Percentiles rank a stretch among this genome's conserved stretches.
phyloP scores from a whole-genome alignment of 805 yeast species.

The Saccharomyces jurei region DNA sequence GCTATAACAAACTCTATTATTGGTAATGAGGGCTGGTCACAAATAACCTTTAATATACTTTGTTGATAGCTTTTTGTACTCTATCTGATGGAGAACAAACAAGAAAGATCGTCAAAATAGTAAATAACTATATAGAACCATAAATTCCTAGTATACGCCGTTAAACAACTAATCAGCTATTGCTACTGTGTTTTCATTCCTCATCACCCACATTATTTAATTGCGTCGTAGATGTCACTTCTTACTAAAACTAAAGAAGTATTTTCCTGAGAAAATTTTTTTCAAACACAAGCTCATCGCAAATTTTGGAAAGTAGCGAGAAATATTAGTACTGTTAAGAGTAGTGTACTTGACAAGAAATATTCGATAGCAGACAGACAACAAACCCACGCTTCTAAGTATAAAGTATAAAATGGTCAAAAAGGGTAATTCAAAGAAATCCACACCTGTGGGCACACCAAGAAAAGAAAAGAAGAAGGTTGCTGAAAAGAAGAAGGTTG shows the following conservation, averaged over 20 bases:
- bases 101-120: not conserved
- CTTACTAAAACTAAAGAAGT: not conserved
- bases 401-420: conserved; percentile 10
- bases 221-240: not conserved
- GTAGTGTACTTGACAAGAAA: not conserved
- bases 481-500: not conserved
- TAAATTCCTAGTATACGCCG: not conserved
- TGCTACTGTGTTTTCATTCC: not conserved
- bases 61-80: not conserved
- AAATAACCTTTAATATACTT: not conserved
- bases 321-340: not conserved
- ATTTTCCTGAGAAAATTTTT: not conserved
- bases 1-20: not conserved
- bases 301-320: not conserved
- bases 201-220: not conserved
- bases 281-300: not conserved
- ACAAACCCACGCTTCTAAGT: not conserved
- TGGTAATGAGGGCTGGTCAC: not conserved
- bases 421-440: conserved; percentile 13
- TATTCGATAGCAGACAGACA: not conserved
- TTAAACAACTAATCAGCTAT: not conserved
- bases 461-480: conserved; percentile 11
- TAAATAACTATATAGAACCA: not conserved
- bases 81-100: not conserved
- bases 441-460: conserved; percentile 15